A percentile compares a stretch with the other conserved stretches of the same genome.
phyloP scores from a whole-genome alignment of 305 asterid genomes.

The Solanum chacoense region DNA sequence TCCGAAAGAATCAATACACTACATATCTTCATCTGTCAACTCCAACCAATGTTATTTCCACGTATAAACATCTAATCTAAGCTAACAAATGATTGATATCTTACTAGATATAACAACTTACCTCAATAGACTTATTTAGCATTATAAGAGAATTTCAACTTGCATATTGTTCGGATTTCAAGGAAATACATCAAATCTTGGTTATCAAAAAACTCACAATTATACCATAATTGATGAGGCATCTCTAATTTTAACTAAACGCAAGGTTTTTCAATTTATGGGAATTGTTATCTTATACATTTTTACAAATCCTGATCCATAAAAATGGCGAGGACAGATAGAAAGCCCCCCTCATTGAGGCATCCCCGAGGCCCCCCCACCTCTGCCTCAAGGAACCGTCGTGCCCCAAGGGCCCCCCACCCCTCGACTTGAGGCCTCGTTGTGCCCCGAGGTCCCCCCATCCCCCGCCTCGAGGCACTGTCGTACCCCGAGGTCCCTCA shows the following conservation, averaged over 20 bases:
- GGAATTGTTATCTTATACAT: neutral
- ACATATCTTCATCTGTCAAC: neutral
- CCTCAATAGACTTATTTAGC: neutral
- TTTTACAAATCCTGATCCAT: neutral
- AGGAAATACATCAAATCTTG: neutral
- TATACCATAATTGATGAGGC: neutral
- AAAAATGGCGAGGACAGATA: neutral
- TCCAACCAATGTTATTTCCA: neutral
- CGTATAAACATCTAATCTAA: no score
- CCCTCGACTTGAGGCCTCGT: fast-evolving
- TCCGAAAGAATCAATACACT: no score
- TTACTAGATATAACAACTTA: neutral
- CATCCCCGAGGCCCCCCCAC: no score
- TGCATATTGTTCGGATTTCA: neutral
- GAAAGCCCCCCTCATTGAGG: neutral
- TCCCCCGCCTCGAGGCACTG: no score
- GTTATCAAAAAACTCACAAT: neutral
- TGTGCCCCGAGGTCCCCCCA: no score
- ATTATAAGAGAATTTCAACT: neutral
- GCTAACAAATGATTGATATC: no score
- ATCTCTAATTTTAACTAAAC: neutral
- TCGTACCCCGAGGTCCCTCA: no score
- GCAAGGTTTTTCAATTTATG: neutral
- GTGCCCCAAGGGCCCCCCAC: no score
- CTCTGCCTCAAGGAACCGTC: no score